These are phyloP conservation scores for Xylariales sp. DNA, from an alignment of 2,329 filamentous ascomycete genomes.

Conservation along the genomic window DNA sequence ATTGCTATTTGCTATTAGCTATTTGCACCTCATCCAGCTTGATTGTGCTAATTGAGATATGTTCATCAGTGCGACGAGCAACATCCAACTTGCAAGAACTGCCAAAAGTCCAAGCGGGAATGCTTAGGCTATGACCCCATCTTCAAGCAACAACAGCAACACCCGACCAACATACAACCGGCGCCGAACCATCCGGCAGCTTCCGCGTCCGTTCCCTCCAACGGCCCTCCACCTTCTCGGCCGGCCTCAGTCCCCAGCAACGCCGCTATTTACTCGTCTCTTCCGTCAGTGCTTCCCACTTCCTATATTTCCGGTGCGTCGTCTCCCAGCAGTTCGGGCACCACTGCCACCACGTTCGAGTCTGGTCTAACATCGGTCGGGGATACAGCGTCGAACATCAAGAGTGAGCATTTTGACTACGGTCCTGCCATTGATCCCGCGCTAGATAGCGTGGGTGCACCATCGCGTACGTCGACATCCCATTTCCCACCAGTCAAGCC, in stretches of 20 bases:
- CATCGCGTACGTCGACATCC: slow-evolving; percentile 31
- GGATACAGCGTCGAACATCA: slow-evolving; percentile 28
- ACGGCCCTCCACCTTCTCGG: slow-evolving; percentile 12
- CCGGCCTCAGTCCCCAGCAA: slow-evolving; percentile 18
- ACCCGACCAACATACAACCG: slow-evolving; percentile 68
- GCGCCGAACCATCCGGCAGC: slow-evolving; percentile 47
- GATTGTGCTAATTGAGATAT: no score
- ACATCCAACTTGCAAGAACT: slow-evolving; percentile 87
- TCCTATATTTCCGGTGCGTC: slow-evolving; percentile 18
- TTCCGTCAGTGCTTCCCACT: slow-evolving; percentile 23
- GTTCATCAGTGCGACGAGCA: slow-evolving; percentile 90
- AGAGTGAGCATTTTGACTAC: slow-evolving; percentile 49
- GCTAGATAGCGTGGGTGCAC: slow-evolving; percentile 43
- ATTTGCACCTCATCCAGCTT: no score
- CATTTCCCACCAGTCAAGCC: slow-evolving; percentile 24
- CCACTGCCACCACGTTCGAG: slow-evolving; percentile 20
- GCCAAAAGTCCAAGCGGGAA: slow-evolving; percentile 82
- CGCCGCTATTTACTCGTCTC: slow-evolving; percentile 20
- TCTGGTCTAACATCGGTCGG: slow-evolving; percentile 28
- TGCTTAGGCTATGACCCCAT: slow-evolving; percentile 84
- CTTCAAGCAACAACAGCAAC: slow-evolving; percentile 66
- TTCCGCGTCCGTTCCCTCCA: slow-evolving; percentile 20
- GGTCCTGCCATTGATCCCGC: slow-evolving; percentile 61
- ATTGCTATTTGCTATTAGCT: no score
- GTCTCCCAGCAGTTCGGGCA: slow-evolving; percentile 33